A percentile compares a stretch with the other conserved stretches of the same genome.
Evolutionary conservation across 2,329 filamentous ascomycete species (phyloP).

Genomic region (Chaetoscypha palmicola): DNA sequence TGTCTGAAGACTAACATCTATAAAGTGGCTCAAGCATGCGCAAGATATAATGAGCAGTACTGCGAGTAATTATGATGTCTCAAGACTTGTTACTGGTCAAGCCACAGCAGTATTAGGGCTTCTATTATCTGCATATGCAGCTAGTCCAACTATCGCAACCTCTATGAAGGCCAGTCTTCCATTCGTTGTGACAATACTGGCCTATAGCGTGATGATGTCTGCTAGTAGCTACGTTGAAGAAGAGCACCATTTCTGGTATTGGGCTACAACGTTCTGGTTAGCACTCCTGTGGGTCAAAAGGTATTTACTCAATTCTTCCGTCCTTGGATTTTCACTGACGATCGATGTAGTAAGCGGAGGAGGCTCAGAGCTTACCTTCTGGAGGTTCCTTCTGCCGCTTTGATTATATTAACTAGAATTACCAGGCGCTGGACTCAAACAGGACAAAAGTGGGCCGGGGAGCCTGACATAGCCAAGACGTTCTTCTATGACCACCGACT

Average conservation of each 20-base stretch:
- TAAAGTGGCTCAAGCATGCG: constrained; percentile 35
- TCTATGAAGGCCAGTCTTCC: constrained; percentile 33
- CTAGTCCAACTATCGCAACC: constrained; percentile 34
- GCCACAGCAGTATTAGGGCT: constrained; percentile 32
- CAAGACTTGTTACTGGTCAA: constrained; percentile 47
- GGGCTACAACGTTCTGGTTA: constrained; percentile 68
- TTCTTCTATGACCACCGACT: constrained; percentile 58
- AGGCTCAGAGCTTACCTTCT: constrained; percentile 12
- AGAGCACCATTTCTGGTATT: constrained; percentile 99
- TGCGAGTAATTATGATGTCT: constrained; percentile 84
- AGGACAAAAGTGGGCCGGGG: constrained; percentile 91
- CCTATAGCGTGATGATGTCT: constrained; percentile 89
- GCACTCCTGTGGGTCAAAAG: constrained; percentile 44
- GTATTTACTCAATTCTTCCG: constrained; percentile 9
- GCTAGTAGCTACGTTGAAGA: constrained; percentile 97
- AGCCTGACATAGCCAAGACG: constrained; percentile 72
- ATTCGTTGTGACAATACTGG: constrained; percentile 45
- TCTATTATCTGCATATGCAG: constrained; percentile 33
- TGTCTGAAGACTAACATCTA: neutral
- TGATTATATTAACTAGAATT: constrained; percentile 58
- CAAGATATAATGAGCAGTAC: constrained; percentile 80
- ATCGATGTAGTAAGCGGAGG: constrained; percentile 19
- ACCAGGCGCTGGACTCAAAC: constrained; percentile 89
- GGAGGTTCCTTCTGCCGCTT: constrained; percentile 32
- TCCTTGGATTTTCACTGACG: constrained; percentile 13